Conservation (phyloP, 2,329 filamentous ascomycete genomes). For the Aspergillus bombycis region DNA sequence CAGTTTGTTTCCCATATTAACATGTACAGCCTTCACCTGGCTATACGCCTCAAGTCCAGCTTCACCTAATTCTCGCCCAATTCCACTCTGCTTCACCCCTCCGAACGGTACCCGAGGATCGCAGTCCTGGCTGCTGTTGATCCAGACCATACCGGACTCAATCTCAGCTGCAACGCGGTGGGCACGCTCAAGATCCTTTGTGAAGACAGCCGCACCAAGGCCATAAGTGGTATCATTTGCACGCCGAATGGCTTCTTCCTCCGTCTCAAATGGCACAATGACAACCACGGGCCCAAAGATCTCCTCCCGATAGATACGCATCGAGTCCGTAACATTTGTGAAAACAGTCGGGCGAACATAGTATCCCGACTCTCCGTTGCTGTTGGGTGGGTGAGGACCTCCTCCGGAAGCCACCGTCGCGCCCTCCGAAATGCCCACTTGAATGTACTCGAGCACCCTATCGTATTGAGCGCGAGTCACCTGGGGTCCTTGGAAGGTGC, state of each 20-base stretch:
- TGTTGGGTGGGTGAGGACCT: constrained; percentile 32
- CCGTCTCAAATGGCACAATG: constrained; percentile 42
- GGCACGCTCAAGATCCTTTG: constrained; percentile 43
- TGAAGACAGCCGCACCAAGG: constrained; percentile 48
- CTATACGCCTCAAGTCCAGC: constrained; percentile 45
- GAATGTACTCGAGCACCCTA: constrained; percentile 46
- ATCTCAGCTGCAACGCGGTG: constrained; percentile 47
- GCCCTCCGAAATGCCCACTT: constrained; percentile 46
- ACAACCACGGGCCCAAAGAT: constrained; percentile 50
- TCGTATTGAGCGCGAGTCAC: constrained; percentile 51
- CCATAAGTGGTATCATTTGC: constrained; percentile 49
- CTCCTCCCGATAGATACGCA: constrained; percentile 46
- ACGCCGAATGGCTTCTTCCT: constrained; percentile 42
- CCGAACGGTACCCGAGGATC: constrained; percentile 47
- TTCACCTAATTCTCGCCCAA: constrained; percentile 54
- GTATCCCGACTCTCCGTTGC: constrained; percentile 42
- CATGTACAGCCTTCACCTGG: constrained; percentile 46
- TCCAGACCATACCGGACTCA: constrained; percentile 53
- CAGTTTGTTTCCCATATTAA: constrained; percentile 43
- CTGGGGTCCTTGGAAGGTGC: constrained; percentile 50
- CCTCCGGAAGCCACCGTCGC: constrained; percentile 44
- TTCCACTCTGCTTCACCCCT: constrained; percentile 51
- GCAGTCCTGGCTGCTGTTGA: constrained; percentile 49
- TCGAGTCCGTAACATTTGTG: constrained; percentile 36
- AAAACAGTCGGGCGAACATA: constrained; percentile 47